phyloP scores from a whole-genome alignment of 2,329 filamentous ascomycete species.

The Fusarium devonianum region DNA sequence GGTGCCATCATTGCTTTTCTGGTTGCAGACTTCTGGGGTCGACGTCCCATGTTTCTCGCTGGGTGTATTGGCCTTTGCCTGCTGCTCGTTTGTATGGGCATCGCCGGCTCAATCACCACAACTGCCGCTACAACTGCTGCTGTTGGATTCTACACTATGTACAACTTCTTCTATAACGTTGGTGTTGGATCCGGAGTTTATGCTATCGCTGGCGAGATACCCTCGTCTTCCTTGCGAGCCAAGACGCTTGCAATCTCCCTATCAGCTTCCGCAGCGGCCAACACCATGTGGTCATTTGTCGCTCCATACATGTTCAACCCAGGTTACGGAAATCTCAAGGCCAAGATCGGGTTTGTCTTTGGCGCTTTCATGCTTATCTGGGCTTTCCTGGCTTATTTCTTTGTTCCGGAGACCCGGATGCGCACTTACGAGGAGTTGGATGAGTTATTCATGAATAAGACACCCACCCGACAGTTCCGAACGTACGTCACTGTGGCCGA shows the following conservation, averaged over 20 bases:
- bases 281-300: conserved; percentile 53
- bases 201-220: conserved; percentile 52
- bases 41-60: conserved; percentile 41
- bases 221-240: conserved; percentile 52
- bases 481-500: conserved; percentile 36
- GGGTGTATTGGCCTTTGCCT: conserved; percentile 35
- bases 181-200: conserved; percentile 52
- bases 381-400: conserved; percentile 50
- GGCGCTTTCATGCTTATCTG: conserved; percentile 47
- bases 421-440: conserved; percentile 42
- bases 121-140: conserved; percentile 37
- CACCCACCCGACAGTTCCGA: conserved; percentile 36
- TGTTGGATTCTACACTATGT: conserved; percentile 50
- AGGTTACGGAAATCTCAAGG: conserved; percentile 47
- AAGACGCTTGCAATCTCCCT: conserved; percentile 55
- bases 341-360: conserved; percentile 52
- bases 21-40: conserved; percentile 39
- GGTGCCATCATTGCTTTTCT: conserved; percentile 41
- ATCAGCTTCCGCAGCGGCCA: conserved; percentile 49
- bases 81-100: conserved; percentile 42
- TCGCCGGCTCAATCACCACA: conserved; percentile 36
- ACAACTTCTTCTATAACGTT: conserved; percentile 51
- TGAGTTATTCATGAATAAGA: conserved; percentile 39
- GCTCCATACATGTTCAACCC: conserved; percentile 55
- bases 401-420: conserved; percentile 56